Base-by-base conservation (phyloP, 495 filamentous ascomycete species). In the Xylaria venustula region DNA sequence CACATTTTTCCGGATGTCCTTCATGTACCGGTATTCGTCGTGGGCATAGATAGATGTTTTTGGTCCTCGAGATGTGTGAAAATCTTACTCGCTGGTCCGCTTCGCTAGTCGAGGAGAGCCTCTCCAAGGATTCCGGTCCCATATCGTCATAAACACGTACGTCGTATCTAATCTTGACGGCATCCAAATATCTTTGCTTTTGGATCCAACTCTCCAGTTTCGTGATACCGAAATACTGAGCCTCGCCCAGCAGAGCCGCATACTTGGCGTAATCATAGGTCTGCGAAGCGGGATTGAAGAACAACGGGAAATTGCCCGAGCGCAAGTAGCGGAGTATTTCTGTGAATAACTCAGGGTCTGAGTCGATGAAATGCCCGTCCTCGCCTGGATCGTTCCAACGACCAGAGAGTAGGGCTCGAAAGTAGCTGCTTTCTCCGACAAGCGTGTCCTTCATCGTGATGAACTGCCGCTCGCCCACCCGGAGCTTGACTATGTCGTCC, bases 281-380 rank as follows among this genome's bases (percentile, higher is more conserved):
- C 12, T 62, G 70, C 19, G 36, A 44, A 36, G 0, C 26, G 15
- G 57, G 52, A 58, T 70, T 65, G 58, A 73, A 81, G 58, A 79
- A 77, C 1, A 80, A 0, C 0, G 79, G 79, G 22, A 72, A 68
- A 3, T 62, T 63, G 3, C 66, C 63, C 17, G 66, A 70, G 0
- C 79, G 73, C 2, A 79, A 62, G 61, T 73, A 80, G 1, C 61
- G 64, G 5, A 82, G 65, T 51, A 81, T 63, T 56, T 81, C 66
- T 36, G 67, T 58, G 63, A 82, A 82, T 8, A 75, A 32, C 1
- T 63, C 50, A 8, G 69, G 66, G 57, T 82, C 74, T 0, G 70
- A 63, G 54, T 82, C 79, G 51, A 82, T 44, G 65, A 80, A 80
- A 52, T 75, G 73, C 0, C 71, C 64, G 0, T 73, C 75, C 40